These are phyloP conservation scores for Sporothrix brasiliensis DNA, from an alignment of 2,329 filamentous ascomycete species.

Conservation along the genomic window DNA sequence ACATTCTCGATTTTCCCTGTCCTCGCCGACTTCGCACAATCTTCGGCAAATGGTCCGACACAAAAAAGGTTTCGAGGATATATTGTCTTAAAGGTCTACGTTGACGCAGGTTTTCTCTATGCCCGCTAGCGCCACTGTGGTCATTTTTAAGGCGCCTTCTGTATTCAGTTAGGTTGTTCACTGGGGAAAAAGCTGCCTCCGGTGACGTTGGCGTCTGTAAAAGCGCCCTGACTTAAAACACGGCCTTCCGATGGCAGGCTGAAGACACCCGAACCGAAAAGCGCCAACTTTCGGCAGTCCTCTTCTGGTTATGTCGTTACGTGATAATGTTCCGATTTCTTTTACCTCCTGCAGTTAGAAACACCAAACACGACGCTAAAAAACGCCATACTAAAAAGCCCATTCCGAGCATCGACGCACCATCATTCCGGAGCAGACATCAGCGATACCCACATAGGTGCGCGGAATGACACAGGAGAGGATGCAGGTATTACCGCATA, in stretches of 20 bases:
- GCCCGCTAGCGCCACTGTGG: constrained; percentile 15
- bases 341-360: not conserved
- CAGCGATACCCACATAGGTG: no score
- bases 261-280: constrained; percentile 25
- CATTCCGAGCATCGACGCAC: no score
- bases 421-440: no score
- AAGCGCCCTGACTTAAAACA: not conserved
- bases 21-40: constrained; percentile 27
- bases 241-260: not conserved
- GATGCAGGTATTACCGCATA: no score
- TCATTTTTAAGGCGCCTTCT: not conserved
- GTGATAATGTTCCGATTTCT: not conserved
- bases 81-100: not conserved
- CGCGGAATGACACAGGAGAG: no score
- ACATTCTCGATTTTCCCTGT: not conserved
- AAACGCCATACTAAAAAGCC: no score
- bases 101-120: constrained; percentile 4
- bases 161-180: not conserved
- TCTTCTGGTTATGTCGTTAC: constrained; percentile 1
- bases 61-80: not conserved
- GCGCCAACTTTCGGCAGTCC: constrained; percentile 19
- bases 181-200: not conserved
- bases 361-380: no score
- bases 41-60: constrained; percentile 27
- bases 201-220: not conserved